Evolutionary conservation across 345 rosid genomes (phyloP), one percentile per base, ranked within the genome.

Genomic region (Eutrema yunnanense): DNA sequence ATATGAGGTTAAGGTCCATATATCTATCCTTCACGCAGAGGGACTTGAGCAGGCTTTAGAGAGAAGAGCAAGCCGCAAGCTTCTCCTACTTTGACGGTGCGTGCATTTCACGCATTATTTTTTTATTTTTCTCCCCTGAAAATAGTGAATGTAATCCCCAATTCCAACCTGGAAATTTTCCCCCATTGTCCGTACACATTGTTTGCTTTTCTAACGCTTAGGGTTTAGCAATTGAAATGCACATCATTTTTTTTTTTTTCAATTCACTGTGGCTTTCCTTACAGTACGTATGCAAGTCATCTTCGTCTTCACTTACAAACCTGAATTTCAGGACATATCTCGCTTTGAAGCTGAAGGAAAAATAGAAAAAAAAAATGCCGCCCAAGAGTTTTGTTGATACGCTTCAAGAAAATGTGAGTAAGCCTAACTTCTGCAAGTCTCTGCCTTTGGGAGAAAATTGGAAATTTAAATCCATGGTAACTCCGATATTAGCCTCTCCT

Each of bases 381-480:
- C 9, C 38, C 0, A 42, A 13, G 33, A 10, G 33, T 51, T 12
- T 33, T 10, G 1, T 3, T 33, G 62, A 19, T 7, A 43, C 33
- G 73, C 3, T 57, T 4, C 9, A 61, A 29, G 42, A 2, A 43
- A 44, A 33, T n/a, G 48, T 43, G 27, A 52, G 33, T 16, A 52
- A 67, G 56, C 73, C 63, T 43, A 12, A 51, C 51, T 75, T 75
- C 70, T 52, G 34, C 51, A 75, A 75, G 69, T 75, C 37, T 62
- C 56, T 30, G 26, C 4, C 57, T 62, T 40, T 12, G 3, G 68
- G 79, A 27, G 44, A 53, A 34, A 27, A 1, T 4, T 75, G 79
- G 79, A 75, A 56, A 46, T 44, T 65, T 8, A 46, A 75, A n/a
- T 53, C 58, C 50, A 53, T 67, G 79, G 79, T 75, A 61, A 67